Base-by-base conservation (phyloP, 2,329 filamentous ascomycete genomes). In the Thelonectria discophora region DNA sequence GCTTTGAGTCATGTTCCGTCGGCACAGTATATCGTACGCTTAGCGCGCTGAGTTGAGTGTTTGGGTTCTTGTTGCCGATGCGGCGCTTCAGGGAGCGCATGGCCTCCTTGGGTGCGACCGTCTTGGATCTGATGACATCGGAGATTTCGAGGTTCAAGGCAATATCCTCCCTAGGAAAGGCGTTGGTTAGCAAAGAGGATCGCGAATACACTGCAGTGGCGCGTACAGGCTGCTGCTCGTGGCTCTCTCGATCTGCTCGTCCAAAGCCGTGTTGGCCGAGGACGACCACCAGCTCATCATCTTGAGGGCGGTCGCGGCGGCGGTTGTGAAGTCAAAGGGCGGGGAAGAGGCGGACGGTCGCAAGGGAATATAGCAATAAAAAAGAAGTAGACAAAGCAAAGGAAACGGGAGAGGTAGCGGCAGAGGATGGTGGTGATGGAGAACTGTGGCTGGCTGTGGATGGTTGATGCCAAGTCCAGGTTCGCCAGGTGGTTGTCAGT, bases 201-300 rank as follows among this genome's bases (percentile, higher is more conserved):
- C 17, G 32, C 30, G 54, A 46, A 52, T 74, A 68, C 60, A 55
- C 37, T 34, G 58, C 45, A 15, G 18, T 6, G 32, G 30, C 37
- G n/a, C 39, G 34, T 87, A 97, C 90, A 99, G 84, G 79, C 94
- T 98, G 75, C 93, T 97, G 68, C 91, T 90, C 15, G 95, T 99
- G 54, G 95, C 95, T 78, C 91, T 92, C 77, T 97, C 94, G 74
- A 99, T 90, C 85, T 98, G 95, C 81, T 97, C 94, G 79, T 99
- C 95, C 79, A 99, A 86, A 80, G 93, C 93, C 75, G 90, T 92
- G 78, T 92, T 93, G 79, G 89, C 87, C 76, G 93, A 94, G 70
- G 91, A 92, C 77, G 97, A 98, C 94, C 94, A 99, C 84, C 94
- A 93, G 76, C 93, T 90, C 94, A 97, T 97, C 84, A 85, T 90